These are phyloP conservation scores for Asterella californica DNA, from an alignment of 225 moss, liverwort and hornwort species.

Conservation along the genomic window DNA sequence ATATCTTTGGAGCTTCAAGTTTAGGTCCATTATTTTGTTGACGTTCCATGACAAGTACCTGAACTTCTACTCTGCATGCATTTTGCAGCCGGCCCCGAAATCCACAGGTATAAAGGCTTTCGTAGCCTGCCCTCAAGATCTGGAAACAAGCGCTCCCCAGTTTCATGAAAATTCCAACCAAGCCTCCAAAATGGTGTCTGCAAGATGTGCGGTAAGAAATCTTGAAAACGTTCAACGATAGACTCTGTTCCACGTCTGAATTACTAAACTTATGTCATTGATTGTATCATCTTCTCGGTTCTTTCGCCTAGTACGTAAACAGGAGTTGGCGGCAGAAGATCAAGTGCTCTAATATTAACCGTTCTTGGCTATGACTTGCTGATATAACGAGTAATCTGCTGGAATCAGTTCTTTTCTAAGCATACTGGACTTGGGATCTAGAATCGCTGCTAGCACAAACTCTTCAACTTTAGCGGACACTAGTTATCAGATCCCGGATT, in stretches of 20 bases:
- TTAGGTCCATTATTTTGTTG: not conserved
- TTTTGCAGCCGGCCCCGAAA: not conserved
- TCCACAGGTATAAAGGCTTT: not conserved
- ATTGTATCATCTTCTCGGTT: too few species aligned
- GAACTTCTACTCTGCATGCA: not conserved
- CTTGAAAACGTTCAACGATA: not conserved
- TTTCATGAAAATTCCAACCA: not conserved
- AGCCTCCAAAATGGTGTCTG: not conserved
- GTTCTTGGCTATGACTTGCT: too few species aligned
- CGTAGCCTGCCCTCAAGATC: not conserved
- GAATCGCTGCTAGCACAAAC: not conserved
- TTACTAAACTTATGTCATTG: not conserved
- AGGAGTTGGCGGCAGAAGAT: not conserved
- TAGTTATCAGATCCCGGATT: not conserved
- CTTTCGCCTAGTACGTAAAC: not conserved
- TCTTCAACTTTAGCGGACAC: not conserved
- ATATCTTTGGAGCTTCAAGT: not conserved
- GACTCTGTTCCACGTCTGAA: not conserved
- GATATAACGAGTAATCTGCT: not conserved
- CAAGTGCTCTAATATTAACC: not conserved
- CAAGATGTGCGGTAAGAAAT: not conserved
- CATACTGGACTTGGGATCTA: not conserved
- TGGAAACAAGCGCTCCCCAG: not conserved
- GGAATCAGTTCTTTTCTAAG: not conserved
- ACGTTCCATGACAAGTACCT: not conserved